Evolutionary conservation across 73 alveolate species (phyloP).

Genomic region (Paramecium primaurelia): DNA sequence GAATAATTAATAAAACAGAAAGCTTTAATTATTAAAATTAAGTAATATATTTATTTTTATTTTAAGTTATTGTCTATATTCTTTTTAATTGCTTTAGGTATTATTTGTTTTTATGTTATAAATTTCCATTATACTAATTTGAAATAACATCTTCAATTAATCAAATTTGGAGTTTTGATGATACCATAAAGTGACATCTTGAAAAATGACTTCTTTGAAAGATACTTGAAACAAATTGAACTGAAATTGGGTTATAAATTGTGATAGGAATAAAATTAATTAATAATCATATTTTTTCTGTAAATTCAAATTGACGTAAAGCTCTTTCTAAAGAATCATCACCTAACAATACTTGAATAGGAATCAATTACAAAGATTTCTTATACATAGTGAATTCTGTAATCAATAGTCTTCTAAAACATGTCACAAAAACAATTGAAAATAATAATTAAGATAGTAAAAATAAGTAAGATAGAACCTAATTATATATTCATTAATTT

Average conservation of each 20-base stretch:
- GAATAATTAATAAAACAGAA: not conserved
- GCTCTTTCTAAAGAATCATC: conserved; percentile 9
- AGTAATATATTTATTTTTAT: not conserved
- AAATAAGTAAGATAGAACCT: not conserved
- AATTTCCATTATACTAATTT: not conserved
- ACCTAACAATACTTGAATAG: not conserved
- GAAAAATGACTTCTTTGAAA: not conserved
- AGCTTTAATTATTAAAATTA: not conserved
- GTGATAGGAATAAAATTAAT: not conserved
- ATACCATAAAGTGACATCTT: not conserved
- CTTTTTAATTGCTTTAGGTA: not conserved
- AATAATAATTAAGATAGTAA: not conserved
- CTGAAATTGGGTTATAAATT: not conserved
- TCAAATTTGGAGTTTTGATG: not conserved
- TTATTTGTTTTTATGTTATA: not conserved
- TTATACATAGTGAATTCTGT: not conserved
- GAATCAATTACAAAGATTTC: not conserved
- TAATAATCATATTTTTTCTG: conserved; percentile 2
- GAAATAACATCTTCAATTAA: not conserved
- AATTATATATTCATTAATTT: not conserved
- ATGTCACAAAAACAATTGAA: not conserved
- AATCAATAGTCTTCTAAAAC: not conserved
- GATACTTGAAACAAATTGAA: not conserved
- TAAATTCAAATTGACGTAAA: not conserved
- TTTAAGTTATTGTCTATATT: not conserved